Evolutionary conservation across 257 asterid species (phyloP), one percentile per base, ranked within the genome.

Genomic region (Petunia secreta): DNA sequence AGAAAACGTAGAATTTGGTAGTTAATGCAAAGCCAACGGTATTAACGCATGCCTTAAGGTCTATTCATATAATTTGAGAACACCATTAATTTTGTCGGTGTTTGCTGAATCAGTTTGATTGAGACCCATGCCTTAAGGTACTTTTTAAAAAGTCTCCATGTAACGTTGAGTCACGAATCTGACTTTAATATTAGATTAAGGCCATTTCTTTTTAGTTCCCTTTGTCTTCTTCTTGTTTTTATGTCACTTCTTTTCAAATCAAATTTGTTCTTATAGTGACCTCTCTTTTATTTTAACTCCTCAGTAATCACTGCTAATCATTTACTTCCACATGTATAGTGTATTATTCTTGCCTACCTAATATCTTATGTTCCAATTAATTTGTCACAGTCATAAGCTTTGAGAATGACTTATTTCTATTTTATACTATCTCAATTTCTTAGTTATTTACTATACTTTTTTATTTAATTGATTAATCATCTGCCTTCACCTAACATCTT

Each of bases 81-180:
- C 53, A 13, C 53, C 65, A 50, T 60, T 83, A 46, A 63, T 37
- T 76, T 52, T 60, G 88, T 77, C 83, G 34, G 80, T 80, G 69
- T 81, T 57, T 58, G 53, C 55, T 79, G 55, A 74, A 58, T 43
- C 38, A 44, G 77, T 60, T 36, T 83, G 95, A 90, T 88, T 80
- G 71, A 75, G 92, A 81, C 80, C 40, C 85, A 81, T 39, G 80
- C 57, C n/a, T 15, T 46, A 34, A 36, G 71, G 34, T 57, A 15
- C 39, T 55, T 80, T 80, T 79, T 52, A 2, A 25, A 74, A 6
- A 3, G 60, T 36, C 39, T 83, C 87, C 91, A 85, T 85, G 89
- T 81, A 86, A 84, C 80, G 89, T 87, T 83, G 95, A 90, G 89
- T 88, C 95, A 92, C 64, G 80, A 86, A 78, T 76, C 82, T 6